Conservation (phyloP, 1,284 basidiomycete genomes). For the Ceratobasidium sp. region DNA sequence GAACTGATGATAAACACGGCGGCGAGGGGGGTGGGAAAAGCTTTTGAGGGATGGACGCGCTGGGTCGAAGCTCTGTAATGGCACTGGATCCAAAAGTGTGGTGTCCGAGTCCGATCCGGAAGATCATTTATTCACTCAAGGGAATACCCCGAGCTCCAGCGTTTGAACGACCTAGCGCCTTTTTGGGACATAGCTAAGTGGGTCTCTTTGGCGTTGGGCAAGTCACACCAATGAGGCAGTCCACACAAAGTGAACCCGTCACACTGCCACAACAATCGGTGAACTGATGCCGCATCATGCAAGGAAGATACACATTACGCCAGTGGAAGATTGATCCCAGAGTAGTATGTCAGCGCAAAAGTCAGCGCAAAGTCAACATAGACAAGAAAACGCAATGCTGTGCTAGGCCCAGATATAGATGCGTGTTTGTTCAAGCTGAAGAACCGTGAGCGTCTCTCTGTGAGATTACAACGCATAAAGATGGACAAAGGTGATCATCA, state of each 20-base stretch:
- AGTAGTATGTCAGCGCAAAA: no score
- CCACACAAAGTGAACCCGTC: constrained; percentile 21
- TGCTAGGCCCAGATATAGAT: not conserved
- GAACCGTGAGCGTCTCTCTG: not conserved
- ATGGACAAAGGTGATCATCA: not conserved
- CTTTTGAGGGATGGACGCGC: constrained; percentile 32
- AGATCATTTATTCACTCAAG: constrained; percentile 36
- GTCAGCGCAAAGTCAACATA: no score
- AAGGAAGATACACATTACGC: no score
- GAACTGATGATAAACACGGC: constrained; percentile 11
- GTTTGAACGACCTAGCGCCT: not conserved
- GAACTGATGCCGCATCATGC: constrained; percentile 4
- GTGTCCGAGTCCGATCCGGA: constrained; percentile 40
- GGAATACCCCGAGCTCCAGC: constrained; percentile 25
- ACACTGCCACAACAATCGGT: constrained; percentile 37
- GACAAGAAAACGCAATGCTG: constrained; percentile 2
- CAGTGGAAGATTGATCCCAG: no score
- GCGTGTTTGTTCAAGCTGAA: not conserved
- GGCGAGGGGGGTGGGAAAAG: constrained; percentile 18
- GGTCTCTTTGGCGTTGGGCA: not conserved
- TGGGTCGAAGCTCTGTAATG: constrained; percentile 28
- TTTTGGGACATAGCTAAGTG: constrained; percentile 6
- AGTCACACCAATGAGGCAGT: constrained; percentile 37
- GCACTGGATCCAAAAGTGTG: constrained; percentile 31
- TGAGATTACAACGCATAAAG: not conserved